phyloP scores from a whole-genome alignment of 148 eudicot species.

The Silene conica region DNA sequence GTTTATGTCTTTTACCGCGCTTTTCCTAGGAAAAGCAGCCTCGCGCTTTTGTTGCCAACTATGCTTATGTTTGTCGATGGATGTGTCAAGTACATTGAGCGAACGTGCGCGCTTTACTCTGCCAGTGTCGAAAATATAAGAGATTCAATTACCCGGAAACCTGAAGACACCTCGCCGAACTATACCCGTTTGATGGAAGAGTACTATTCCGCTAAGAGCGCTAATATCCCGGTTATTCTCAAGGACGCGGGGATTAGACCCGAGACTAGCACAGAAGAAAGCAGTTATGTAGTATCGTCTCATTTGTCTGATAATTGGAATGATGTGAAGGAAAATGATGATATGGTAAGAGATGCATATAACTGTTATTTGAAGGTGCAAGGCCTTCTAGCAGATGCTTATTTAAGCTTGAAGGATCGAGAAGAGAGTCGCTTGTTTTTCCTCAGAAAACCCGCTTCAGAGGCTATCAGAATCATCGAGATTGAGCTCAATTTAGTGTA shows the following conservation, averaged over 20 bases:
- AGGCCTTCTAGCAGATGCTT: conserved; percentile 32
- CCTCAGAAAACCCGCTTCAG: not conserved
- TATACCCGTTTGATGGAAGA: conserved; percentile 5
- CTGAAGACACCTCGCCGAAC: conserved; percentile 3
- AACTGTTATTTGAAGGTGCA: conserved; percentile 20
- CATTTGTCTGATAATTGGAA: not conserved
- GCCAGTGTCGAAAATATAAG: conserved; percentile 7
- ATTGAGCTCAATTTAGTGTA: conserved; percentile 37
- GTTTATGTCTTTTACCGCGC: conserved; percentile 1
- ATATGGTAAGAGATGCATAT: conserved; percentile 21
- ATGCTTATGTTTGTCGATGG: conserved; percentile 11
- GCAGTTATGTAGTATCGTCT: not conserved
- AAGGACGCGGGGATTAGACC: not conserved
- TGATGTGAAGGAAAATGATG: not conserved
- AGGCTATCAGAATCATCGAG: conserved; percentile 27
- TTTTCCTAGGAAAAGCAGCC: not conserved
- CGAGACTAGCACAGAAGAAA: not conserved
- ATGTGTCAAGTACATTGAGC: conserved; percentile 13
- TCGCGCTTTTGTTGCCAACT: not conserved
- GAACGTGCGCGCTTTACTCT: conserved; percentile 13
- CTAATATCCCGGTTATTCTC: not conserved
- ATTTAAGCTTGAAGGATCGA: conserved; percentile 27
- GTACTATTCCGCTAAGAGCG: conserved; percentile 4
- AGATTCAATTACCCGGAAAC: conserved; percentile 4
- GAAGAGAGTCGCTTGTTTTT: conserved; percentile 29